Evolutionary conservation across 257 asterid genomes (phyloP).

Genomic region (Solanum habrochaites): DNA sequence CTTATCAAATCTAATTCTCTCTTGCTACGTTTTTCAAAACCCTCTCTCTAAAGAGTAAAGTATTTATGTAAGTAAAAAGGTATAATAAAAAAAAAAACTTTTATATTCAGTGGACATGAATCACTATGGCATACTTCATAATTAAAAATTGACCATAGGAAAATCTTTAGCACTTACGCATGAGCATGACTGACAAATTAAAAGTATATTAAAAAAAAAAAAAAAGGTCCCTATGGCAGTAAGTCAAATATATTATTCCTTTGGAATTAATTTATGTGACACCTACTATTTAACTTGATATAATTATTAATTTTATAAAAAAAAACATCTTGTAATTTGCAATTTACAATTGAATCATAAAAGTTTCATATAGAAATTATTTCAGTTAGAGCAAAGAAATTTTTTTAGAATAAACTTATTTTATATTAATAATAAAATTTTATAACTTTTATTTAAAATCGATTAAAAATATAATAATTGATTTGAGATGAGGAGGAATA

Average conservation of each 20-base stretch:
- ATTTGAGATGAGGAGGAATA: background rate
- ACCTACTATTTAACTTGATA: accelerated
- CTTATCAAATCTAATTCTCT: background rate
- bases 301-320: no score
- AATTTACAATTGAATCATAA: no score
- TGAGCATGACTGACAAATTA: background rate
- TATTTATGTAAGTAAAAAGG: background rate
- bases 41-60: background rate
- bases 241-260: background rate
- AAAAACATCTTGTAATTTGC: no score
- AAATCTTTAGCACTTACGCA: background rate
- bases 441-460: accelerated
- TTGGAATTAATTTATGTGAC: background rate
- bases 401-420: background rate
- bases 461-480: background rate
- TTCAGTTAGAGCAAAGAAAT: background rate
- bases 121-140: background rate
- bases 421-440: background rate
- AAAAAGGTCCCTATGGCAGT: background rate
- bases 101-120: background rate
- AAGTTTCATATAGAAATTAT: no score
- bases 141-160: background rate
- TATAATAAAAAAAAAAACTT: no score
- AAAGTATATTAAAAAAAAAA: background rate
- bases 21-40: background rate